Conservation (phyloP, 2,329 filamentous ascomycete genomes). For the Parascedosporium putredinis region DNA sequence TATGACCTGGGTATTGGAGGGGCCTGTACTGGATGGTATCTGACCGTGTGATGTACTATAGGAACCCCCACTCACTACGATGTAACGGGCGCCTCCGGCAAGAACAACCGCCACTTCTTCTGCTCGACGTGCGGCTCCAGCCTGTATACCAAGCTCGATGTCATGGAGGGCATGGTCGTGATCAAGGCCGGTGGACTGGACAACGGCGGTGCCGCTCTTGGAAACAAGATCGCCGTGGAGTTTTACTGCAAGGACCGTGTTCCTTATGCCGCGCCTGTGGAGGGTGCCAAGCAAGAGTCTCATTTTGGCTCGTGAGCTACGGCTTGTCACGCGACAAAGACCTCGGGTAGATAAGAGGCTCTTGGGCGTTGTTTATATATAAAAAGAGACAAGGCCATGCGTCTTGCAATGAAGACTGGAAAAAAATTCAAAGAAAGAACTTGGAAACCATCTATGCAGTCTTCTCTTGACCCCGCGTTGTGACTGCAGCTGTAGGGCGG, state of each 20-base stretch:
- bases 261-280: conserved; percentile 27
- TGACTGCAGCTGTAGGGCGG: no score
- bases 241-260: conserved; percentile 42
- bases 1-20: no score
- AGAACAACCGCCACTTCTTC: conserved; percentile 46
- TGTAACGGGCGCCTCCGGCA: conserved; percentile 35
- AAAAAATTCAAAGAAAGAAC: neutral
- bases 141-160: conserved; percentile 39
- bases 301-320: conserved; percentile 16
- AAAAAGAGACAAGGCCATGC: no score
- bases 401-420: no score
- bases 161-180: conserved; percentile 38
- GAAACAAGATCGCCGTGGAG: conserved; percentile 34
- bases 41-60: no score
- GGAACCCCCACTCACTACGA: conserved; percentile 38
- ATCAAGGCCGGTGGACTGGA: conserved; percentile 43
- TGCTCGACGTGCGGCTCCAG: conserved; percentile 39
- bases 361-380: neutral
- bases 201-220: conserved; percentile 31
- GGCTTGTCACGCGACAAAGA: no score
- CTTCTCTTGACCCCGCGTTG: neutral
- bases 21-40: no score
- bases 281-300: conserved; percentile 37
- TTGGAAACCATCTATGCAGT: neutral
- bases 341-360: no score